phyloP scores from a whole-genome alignment of 2,329 filamentous ascomycete species.

The Pseudopithomyces chartarum region DNA sequence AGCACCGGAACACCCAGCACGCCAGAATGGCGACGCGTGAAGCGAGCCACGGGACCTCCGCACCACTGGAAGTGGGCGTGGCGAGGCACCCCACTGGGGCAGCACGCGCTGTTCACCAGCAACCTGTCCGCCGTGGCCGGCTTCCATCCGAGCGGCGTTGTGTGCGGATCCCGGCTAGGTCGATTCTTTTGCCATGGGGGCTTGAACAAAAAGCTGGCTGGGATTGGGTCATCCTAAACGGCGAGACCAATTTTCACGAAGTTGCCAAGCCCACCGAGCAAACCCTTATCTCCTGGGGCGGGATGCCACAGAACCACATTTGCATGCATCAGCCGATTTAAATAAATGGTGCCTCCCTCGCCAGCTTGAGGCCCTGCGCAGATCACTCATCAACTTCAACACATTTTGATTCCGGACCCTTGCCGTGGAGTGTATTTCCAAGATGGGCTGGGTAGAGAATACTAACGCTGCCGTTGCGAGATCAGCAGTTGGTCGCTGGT shows the following conservation, averaged over 20 bases:
- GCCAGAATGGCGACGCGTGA: not conserved
- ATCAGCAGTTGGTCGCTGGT: conserved; percentile 52
- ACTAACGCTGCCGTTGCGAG: conserved; percentile 40
- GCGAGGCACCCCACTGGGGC: conserved; percentile 6
- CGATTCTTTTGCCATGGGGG: conserved; percentile 3
- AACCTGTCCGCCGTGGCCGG: conserved; percentile 3
- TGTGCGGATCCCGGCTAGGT: conserved; percentile 4
- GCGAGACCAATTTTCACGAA: conserved; percentile 21
- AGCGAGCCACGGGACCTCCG: not conserved
- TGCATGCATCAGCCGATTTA: conserved; percentile 16
- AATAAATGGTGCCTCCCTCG: conserved; percentile 22
- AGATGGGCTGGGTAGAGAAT: conserved; percentile 41
- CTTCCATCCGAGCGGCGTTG: conserved; percentile 6
- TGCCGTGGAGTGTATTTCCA: conserved; percentile 3
- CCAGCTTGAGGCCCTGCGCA: conserved; percentile 8
- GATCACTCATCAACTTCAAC: not conserved
- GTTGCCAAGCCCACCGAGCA: conserved; percentile 22
- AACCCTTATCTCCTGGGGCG: conserved; percentile 42
- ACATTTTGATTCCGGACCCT: not conserved
- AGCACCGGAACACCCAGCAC: not conserved
- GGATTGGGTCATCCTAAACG: conserved; percentile 28
- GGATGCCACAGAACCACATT: conserved; percentile 30
- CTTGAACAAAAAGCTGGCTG: not conserved
- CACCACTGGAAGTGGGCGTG: not conserved
- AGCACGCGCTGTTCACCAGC: conserved; percentile 8